phyloP scores from a whole-genome alignment of 2,329 filamentous ascomycete species.

The Tolypocladium album region DNA sequence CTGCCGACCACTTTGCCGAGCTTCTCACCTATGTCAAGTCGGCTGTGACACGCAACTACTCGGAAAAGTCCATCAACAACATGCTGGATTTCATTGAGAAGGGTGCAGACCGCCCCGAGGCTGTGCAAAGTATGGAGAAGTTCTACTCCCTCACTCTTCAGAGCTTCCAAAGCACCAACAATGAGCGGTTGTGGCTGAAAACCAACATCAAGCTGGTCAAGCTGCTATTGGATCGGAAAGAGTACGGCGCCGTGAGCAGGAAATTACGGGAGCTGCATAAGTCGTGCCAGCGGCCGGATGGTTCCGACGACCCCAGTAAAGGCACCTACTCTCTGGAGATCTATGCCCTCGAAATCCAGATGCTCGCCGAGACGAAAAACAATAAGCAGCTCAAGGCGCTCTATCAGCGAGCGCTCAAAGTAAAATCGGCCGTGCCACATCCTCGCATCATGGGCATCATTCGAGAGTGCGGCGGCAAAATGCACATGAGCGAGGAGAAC shows the following conservation, averaged over 20 bases:
- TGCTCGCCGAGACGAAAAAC: slow-evolving; percentile 94
- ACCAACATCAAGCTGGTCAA: slow-evolving; percentile 96
- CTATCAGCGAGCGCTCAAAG: slow-evolving; percentile 83
- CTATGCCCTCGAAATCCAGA: slow-evolving; percentile 95
- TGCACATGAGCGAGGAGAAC: slow-evolving; percentile 99
- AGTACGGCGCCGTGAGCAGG: slow-evolving; percentile 68
- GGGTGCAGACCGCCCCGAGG: slow-evolving; percentile 57
- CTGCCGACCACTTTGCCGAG: slow-evolving; percentile 84
- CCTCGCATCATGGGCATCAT: slow-evolving; percentile 99
- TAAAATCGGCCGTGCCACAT: slow-evolving; percentile 94
- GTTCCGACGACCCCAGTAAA: slow-evolving; percentile 84
- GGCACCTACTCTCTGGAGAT: slow-evolving; percentile 94
- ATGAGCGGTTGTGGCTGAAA: slow-evolving; percentile 94
- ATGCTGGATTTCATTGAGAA: slow-evolving; percentile 98
- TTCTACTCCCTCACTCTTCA: slow-evolving; percentile 91
- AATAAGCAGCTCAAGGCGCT: slow-evolving; percentile 93
- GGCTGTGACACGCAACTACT: slow-evolving; percentile 94
- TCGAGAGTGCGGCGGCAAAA: slow-evolving; percentile 95
- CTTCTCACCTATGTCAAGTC: slow-evolving; percentile 96
- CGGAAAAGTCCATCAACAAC: slow-evolving; percentile 98
- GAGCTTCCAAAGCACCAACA: slow-evolving; percentile 95
- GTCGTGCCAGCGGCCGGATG: slow-evolving; percentile 79
- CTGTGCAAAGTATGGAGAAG: slow-evolving; percentile 74
- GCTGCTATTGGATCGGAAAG: slow-evolving; percentile 81
- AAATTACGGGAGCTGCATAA: slow-evolving; percentile 84